Evolutionary conservation across 352 stramenopile genomes (phyloP).

Genomic region (Pythium apleroticum): DNA sequence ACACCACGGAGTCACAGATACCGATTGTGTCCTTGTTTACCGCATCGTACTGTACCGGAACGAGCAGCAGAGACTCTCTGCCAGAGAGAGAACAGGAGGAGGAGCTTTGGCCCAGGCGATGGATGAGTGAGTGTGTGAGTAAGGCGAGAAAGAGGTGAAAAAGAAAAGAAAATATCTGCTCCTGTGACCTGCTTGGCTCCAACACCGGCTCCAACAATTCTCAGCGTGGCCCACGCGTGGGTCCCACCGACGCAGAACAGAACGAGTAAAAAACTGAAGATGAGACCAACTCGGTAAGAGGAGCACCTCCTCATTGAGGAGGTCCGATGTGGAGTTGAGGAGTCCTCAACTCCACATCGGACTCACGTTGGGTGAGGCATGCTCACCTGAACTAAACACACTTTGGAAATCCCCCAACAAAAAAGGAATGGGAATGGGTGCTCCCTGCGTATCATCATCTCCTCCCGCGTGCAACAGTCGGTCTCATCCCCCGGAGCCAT

Average conservation of each 20-base stretch:
- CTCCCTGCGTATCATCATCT: not conserved
- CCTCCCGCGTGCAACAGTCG: not conserved
- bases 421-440: not conserved
- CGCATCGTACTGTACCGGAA: no score
- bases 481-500: not conserved
- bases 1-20: constrained; percentile 16
- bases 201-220: not conserved
- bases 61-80: no score
- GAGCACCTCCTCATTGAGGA: no score
- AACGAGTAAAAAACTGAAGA: not conserved
- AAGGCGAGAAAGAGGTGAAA: not conserved
- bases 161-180: not conserved
- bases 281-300: not conserved
- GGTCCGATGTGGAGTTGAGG: no score
- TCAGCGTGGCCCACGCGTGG: no score
- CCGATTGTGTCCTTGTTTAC: not conserved
- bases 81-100: not conserved
- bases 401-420: constrained; percentile 3
- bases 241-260: constrained; percentile 4
- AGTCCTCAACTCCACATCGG: not conserved
- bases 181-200: not conserved
- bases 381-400: not conserved
- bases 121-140: not conserved
- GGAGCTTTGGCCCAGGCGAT: not conserved
- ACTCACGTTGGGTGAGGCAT: constrained; percentile 1